Conservation (phyloP, 345 rosid genomes). For the Hibiscus mutabilis region DNA sequence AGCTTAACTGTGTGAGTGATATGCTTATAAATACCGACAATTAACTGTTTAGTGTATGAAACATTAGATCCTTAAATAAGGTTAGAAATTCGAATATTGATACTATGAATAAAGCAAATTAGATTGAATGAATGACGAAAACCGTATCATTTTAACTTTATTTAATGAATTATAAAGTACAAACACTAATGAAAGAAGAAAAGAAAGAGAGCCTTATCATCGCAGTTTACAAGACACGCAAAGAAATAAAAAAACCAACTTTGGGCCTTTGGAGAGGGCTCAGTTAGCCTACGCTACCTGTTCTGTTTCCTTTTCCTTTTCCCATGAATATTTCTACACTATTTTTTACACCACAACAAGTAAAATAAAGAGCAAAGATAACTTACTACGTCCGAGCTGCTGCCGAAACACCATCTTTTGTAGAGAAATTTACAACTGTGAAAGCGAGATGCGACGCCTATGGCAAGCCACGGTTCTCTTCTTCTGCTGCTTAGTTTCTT, state of each 20-base stretch:
- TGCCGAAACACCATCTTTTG: not conserved
- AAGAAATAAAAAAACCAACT: not conserved
- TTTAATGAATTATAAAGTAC: not conserved
- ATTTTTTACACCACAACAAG: not conserved
- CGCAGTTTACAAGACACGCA: not conserved
- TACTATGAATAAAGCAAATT: no score
- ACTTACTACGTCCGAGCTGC: not conserved
- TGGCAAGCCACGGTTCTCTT: not conserved
- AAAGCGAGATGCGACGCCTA: not conserved
- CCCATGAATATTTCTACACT: not conserved
- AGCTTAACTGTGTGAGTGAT: no score
- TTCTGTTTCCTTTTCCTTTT: no score
- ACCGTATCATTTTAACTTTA: not conserved
- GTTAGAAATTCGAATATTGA: no score
- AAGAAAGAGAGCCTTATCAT: not conserved
- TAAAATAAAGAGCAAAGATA: not conserved
- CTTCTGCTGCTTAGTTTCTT: not conserved
- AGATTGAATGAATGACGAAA: no score
- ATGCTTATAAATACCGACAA: no score
- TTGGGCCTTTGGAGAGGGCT: not conserved
- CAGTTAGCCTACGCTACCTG: not conserved
- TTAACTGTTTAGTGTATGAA: no score
- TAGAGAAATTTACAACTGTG: not conserved
- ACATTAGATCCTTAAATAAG: no score
- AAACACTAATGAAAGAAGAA: not conserved